Percentiles rank a stretch among this genome's conserved stretches.
Conservation (phyloP, 2,329 filamentous ascomycete genomes). For the Didymella pomorum region DNA sequence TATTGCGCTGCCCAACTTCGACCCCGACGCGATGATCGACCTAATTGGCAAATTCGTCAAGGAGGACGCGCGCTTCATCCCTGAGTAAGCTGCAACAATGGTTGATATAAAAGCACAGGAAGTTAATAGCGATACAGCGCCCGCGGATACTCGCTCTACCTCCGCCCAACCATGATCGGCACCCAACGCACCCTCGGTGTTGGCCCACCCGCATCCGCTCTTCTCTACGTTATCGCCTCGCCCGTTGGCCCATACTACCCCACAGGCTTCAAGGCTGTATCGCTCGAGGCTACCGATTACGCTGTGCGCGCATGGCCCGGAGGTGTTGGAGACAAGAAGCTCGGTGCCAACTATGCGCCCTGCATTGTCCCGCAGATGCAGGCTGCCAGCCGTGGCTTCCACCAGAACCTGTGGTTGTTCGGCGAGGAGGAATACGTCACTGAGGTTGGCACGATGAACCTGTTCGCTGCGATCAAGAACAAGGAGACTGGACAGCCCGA, state of each 20-base stretch:
- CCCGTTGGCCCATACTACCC: constrained; percentile 98
- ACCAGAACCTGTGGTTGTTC: constrained; percentile 98
- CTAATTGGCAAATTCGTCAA: constrained; percentile 82
- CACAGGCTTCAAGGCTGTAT: constrained; percentile 96
- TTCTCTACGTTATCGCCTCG: constrained; percentile 94
- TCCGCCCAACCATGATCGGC: constrained; percentile 96
- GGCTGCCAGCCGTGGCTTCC: constrained; percentile 89
- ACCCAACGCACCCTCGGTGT: constrained; percentile 95
- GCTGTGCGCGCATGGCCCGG: constrained; percentile 97
- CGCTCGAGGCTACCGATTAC: constrained; percentile 94
- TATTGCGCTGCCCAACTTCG: constrained; percentile 91
- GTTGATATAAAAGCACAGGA: too few relatives aligned
- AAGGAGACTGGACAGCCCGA: constrained; percentile 90
- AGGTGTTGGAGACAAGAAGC: constrained; percentile 96
- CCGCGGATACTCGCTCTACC: constrained; percentile 91
- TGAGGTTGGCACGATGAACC: constrained; percentile 98
- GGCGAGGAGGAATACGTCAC: constrained; percentile 95
- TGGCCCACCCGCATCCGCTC: constrained; percentile 86
- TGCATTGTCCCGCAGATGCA: constrained; percentile 97
- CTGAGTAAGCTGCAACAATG: constrained; percentile 63
- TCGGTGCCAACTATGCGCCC: constrained; percentile 98
- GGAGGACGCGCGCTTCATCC: constrained; percentile 89
- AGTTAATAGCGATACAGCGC: constrained; percentile 49
- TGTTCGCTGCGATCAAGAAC: constrained; percentile 87
- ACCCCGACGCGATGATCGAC: constrained; percentile 75